phyloP scores from a whole-genome alignment of 495 filamentous ascomycete species.

The Xylaria flabelliformis region DNA sequence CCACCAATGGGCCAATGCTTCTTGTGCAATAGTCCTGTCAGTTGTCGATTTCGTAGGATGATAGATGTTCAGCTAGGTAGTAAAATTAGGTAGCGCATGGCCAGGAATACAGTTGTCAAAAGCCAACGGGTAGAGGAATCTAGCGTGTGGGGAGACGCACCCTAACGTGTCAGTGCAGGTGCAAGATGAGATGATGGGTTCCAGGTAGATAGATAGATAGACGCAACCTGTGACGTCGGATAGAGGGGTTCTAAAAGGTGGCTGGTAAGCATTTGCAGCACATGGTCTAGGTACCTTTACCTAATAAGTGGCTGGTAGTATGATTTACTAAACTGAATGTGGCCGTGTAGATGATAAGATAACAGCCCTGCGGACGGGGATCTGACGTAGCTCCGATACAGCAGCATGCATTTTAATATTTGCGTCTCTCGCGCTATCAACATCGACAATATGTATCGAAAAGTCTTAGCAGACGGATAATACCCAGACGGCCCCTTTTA shows the following conservation, averaged over 20 bases:
- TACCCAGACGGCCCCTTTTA: background rate
- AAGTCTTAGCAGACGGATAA: background rate
- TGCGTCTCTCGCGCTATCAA: background rate
- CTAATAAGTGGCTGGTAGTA: background rate
- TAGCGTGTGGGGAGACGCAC: background rate
- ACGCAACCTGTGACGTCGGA: constrained; percentile 1
- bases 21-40: background rate
- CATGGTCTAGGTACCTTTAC: no score
- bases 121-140: constrained; percentile 14
- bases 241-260: background rate
- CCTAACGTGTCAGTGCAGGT: constrained; percentile 23
- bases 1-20: background rate
- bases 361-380: background rate
- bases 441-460: background rate
- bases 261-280: background rate
- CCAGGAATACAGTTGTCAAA: constrained; percentile 11
- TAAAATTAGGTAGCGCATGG: constrained; percentile 11
- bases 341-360: constrained; percentile 7
- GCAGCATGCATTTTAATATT: background rate
- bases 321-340: background rate
- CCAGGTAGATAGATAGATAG: background rate
- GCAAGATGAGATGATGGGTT: constrained; percentile 18
- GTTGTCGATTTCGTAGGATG: constrained; percentile 13
- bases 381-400: constrained; percentile 9
- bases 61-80: constrained; percentile 16